phyloP scores from a whole-genome alignment of 169 alveolate genomes.

The Cryptosporidium meleagridis region DNA sequence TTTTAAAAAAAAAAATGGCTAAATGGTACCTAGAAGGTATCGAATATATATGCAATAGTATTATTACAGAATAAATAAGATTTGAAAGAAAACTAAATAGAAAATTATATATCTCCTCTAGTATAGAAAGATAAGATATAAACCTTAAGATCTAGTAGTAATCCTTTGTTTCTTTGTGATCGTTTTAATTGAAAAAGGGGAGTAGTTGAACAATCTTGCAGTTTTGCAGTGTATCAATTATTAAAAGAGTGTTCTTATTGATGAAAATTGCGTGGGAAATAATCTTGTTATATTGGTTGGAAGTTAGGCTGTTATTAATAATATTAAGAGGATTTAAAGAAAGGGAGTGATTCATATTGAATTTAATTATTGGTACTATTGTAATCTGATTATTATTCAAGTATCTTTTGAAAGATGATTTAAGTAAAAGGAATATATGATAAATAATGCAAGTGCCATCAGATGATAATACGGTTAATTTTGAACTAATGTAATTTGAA shows the following conservation, averaged over 20 bases:
- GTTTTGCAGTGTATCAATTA: constrained; percentile 28
- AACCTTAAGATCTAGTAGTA: background rate
- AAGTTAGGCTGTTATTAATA: constrained; percentile 19
- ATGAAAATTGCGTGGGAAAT: constrained; percentile 16
- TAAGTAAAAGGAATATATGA: background rate
- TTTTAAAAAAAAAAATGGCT: too few species aligned
- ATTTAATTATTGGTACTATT: constrained; percentile 18
- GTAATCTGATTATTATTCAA: background rate
- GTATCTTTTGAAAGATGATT: background rate
- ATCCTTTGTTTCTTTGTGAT: background rate
- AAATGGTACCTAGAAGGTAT: too few species aligned
- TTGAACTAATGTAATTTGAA: constrained; percentile 11
- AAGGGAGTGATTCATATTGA: background rate
- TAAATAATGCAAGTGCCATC: constrained; percentile 41
- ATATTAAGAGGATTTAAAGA: constrained; percentile 41
- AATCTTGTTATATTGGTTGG: constrained; percentile 7
- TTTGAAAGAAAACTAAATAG: background rate
- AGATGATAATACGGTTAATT: constrained; percentile 29
- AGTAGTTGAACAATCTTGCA: constrained; percentile 26
- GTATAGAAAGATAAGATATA: background rate
- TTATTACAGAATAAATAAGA: background rate
- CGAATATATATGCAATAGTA: background rate
- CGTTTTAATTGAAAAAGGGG: constrained; percentile 13
- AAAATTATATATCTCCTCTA: background rate
- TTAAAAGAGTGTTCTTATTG: constrained; percentile 7